Evolutionary conservation across 305 asterid species (phyloP), one percentile per base, ranked within the genome.

Genomic region (Fraxinus xanthoxyloides): DNA sequence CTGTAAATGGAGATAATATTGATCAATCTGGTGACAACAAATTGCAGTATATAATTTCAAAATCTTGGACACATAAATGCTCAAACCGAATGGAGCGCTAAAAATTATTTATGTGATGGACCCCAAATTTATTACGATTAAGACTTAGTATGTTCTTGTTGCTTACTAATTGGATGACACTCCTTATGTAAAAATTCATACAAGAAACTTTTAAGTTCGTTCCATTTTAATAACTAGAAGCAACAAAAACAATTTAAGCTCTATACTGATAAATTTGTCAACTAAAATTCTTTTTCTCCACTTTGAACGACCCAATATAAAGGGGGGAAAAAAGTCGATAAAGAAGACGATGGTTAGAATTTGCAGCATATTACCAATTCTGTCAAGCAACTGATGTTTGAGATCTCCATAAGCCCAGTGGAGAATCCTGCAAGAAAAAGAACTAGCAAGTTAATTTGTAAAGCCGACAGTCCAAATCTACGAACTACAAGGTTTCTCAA

Each of bases 381-480:
- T 76, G 90, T 85, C 15, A 86, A 86, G 86, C 84, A 85, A 86
- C 89, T 86, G 72, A 87, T 48, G 83, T 81, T 84, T 82, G 93
- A 81, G 72, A 88, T 87, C 88, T 92, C 95, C 94, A 92, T 90
- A 74, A 35, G 59, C 26, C 72, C 56, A 24, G 10, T 69, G 17
- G 78, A 10, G 23, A 75, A 54, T 21, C 46, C 83, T 81, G 81
- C 12, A 74, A 77, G 36, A 67, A 36, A 23, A 23, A 69, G 36
- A 24, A 31, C 8, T 51, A 51, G n/a, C 4, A 13, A 78, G 17
- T 15, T 36, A 10, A 46, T 40, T 24, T 70, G 9, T 36, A 23
- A 19, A 3, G 38, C 77, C 77, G 54, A 61, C 38, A 40, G 8
- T 65, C 36, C 23, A 59, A 19, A 24, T 36, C 75, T 8, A 31